Conservation (phyloP, 2,329 filamentous ascomycete genomes). For the Hymenoscyphus fraxineus region DNA sequence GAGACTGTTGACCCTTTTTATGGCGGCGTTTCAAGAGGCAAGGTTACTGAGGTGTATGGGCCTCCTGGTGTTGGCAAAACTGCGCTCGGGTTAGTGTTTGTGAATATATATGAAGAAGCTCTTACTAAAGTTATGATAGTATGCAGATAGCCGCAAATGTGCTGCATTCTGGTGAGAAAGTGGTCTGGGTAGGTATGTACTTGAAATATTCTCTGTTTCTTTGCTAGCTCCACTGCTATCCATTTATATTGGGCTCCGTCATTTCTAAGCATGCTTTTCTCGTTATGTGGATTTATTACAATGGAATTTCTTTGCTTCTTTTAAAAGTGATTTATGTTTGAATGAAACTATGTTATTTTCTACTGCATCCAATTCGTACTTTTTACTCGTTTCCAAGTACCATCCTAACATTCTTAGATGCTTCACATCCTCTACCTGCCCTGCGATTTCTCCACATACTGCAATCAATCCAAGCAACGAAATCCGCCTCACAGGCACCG, state of each 20-base stretch:
- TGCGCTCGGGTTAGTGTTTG: conserved; percentile 51
- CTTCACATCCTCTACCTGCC: conserved; percentile 40
- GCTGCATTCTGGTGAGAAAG: conserved; percentile 55
- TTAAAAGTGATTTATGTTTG: neutral
- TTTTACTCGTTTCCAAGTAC: neutral
- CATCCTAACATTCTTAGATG: conserved; percentile 23
- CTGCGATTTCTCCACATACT: conserved; percentile 48
- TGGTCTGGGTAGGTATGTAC: conserved; percentile 74
- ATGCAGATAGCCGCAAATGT: conserved; percentile 66
- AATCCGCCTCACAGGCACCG: neutral
- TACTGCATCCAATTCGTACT: neutral
- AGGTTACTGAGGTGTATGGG: conserved; percentile 83
- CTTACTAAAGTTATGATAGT: conserved; percentile 42
- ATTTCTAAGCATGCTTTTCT: neutral
- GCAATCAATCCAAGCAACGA: conserved; percentile 11
- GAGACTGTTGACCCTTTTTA: conserved; percentile 21
- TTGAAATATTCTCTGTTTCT: neutral
- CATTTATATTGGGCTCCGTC: neutral
- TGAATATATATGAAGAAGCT: neutral
- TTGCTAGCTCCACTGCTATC: neutral
- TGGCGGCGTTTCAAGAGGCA: conserved; percentile 68
- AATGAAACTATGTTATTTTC: neutral
- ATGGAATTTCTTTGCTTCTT: neutral
- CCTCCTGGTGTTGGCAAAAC: conserved; percentile 86
- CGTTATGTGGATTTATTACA: neutral